Evolutionary conservation across 495 filamentous ascomycete species (phyloP).

Genomic region (Alectoria sarmentosa): DNA sequence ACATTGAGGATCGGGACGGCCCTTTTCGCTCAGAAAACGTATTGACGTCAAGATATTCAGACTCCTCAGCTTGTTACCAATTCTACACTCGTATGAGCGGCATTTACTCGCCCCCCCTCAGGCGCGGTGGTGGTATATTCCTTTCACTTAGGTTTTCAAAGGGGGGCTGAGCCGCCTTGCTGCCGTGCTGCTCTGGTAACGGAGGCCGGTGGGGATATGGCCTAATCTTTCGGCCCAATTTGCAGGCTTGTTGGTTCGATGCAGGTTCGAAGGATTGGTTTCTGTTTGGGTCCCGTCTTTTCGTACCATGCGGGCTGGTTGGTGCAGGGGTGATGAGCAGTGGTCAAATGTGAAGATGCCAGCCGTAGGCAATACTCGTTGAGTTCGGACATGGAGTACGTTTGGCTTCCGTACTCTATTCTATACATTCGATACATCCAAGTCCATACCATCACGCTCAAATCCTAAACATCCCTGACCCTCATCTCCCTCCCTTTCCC

Average conservation of each 20-base stretch:
- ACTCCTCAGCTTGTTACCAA: too few relatives aligned
- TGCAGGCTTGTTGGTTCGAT: not conserved
- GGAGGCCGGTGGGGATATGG: too few relatives aligned
- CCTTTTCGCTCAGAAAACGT: too few relatives aligned
- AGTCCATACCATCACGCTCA: not conserved
- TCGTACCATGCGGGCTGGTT: not conserved
- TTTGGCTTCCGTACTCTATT: not conserved
- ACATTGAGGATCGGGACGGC: too few relatives aligned
- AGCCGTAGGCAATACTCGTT: not conserved
- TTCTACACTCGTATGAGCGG: too few relatives aligned
- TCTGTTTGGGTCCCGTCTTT: not conserved
- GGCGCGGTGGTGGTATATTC: too few relatives aligned
- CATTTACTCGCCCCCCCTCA: too few relatives aligned
- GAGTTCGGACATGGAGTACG: not conserved
- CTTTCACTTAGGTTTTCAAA: too few relatives aligned
- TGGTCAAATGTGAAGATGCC: not conserved
- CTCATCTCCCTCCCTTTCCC: slow-evolving; percentile 16
- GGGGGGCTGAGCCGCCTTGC: too few relatives aligned
- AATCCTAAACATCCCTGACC: slow-evolving; percentile 24
- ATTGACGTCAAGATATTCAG: too few relatives aligned
- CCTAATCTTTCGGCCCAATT: too few relatives aligned
- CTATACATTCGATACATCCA: not conserved
- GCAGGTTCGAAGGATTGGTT: not conserved
- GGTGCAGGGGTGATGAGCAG: not conserved
- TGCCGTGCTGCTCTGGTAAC: too few relatives aligned